A percentile compares a stretch with the other conserved stretches of the same genome.
Conservation (phyloP, 1,284 basidiomycete genomes). For the Trichosporon ovoides region DNA sequence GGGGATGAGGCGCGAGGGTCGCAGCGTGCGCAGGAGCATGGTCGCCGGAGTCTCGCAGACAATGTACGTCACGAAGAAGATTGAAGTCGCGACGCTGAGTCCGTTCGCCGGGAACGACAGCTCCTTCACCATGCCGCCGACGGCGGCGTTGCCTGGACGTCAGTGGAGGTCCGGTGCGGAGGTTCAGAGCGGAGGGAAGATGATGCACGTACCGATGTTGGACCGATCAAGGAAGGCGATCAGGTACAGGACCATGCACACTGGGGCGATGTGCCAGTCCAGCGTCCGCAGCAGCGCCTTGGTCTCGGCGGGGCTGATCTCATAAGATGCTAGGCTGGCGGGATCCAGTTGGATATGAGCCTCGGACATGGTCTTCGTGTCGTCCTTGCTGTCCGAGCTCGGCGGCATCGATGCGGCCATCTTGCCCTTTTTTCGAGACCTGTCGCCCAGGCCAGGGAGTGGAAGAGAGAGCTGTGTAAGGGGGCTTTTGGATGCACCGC, state of each 20-base stretch:
- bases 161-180: too few relatives aligned
- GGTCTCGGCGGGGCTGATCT: constrained; percentile 1
- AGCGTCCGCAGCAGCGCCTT: constrained; percentile 8
- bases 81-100: constrained; percentile 13
- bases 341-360: constrained; percentile 5
- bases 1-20: constrained; percentile 19
- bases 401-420: too few relatives aligned
- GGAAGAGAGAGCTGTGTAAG: too few relatives aligned
- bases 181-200: too few relatives aligned
- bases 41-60: constrained; percentile 33
- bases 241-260: constrained; percentile 6
- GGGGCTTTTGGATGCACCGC: too few relatives aligned
- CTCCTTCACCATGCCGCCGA: constrained; percentile 15
- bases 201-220: constrained; percentile 11
- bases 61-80: constrained; percentile 34
- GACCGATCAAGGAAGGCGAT: constrained; percentile 7
- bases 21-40: constrained; percentile 29
- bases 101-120: constrained; percentile 18
- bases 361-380: constrained; percentile 4
- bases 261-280: constrained; percentile 14
- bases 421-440: too few relatives aligned
- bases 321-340: not conserved
- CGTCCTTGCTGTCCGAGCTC: too few relatives aligned
- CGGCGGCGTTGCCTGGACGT: constrained; percentile 13
- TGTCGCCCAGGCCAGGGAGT: too few relatives aligned